phyloP scores from a whole-genome alignment of 2,329 filamentous ascomycete species.

The Phialemoniopsis sp. region DNA sequence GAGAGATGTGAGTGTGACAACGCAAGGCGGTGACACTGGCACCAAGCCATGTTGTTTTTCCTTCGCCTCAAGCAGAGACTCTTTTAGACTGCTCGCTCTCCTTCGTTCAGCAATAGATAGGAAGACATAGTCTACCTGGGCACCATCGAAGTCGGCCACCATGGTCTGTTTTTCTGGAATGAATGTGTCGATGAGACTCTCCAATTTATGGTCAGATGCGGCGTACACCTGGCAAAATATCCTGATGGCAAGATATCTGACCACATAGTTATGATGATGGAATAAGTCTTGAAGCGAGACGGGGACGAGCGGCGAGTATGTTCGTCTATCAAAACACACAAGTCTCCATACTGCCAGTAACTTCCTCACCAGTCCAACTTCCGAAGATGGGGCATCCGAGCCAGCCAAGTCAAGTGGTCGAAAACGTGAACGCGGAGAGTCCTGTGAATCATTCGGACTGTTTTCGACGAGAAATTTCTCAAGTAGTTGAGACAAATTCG shows the following conservation, averaged over 20 bases:
- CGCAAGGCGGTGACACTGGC: slow-evolving; percentile 8
- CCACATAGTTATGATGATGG: slow-evolving; percentile 48
- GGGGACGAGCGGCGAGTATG: slow-evolving; percentile 60
- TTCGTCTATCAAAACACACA: slow-evolving; percentile 67
- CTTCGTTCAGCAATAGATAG: slow-evolving; percentile 54
- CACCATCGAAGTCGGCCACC: slow-evolving; percentile 70
- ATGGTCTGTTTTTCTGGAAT: slow-evolving; percentile 58
- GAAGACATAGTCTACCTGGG: slow-evolving; percentile 74
- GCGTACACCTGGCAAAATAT: slow-evolving; percentile 76
- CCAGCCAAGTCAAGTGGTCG: no score
- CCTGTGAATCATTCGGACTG: slow-evolving; percentile 6
- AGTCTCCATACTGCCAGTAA: slow-evolving; percentile 75
- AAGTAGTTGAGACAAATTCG: slow-evolving; percentile 72
- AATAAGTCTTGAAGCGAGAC: slow-evolving; percentile 68
- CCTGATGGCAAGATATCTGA: slow-evolving; percentile 78
- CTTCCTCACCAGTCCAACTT: slow-evolving; percentile 24
- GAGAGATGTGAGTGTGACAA: slow-evolving; percentile 47
- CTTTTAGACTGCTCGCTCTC: slow-evolving; percentile 41
- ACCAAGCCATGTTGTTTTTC: slow-evolving; percentile 12
- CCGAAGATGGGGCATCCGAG: slow-evolving; percentile 6
- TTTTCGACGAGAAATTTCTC: slow-evolving; percentile 36
- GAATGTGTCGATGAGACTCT: slow-evolving; percentile 65
- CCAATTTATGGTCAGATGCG: slow-evolving; percentile 74
- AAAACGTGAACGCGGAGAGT: no score
- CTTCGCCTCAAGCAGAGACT: slow-evolving; percentile 28